Percentiles rank a stretch among this genome's conserved stretches.
Evolutionary conservation across 2,329 filamentous ascomycete genomes (phyloP).

Genomic region (Alternaria arbusti): DNA sequence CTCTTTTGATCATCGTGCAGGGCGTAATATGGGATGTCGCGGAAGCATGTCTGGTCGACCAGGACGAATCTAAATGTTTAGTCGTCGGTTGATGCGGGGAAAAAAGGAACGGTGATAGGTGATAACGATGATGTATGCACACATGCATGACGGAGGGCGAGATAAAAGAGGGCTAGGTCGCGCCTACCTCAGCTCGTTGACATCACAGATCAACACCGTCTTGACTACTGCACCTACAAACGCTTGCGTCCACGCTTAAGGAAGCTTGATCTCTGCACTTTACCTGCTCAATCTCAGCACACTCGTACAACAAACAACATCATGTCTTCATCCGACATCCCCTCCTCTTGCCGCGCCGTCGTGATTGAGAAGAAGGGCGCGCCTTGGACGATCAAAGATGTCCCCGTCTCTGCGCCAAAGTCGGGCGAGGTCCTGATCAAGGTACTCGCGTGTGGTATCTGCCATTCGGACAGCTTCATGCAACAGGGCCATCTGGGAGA

Average conservation of each 20-base stretch:
- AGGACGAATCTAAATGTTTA: not conserved
- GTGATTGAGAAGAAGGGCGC: conserved; percentile 61
- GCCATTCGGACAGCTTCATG: conserved; percentile 65
- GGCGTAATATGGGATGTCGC: not conserved
- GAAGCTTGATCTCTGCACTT: not conserved
- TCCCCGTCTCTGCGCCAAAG: conserved; percentile 63
- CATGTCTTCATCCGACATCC: conserved; percentile 40
- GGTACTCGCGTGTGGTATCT: conserved; percentile 74
- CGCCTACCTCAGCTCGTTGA: conserved; percentile 1
- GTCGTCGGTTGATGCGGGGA: not conserved
- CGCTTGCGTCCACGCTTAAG: not conserved
- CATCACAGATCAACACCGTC: not conserved
- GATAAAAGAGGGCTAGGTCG: not conserved
- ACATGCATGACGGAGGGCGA: not conserved
- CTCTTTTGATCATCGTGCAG: not conserved
- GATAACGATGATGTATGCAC: not conserved
- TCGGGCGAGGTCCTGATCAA: conserved; percentile 71
- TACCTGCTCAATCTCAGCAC: not conserved
- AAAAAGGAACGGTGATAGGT: not conserved
- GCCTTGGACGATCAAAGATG: conserved; percentile 64
- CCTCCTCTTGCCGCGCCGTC: conserved; percentile 71
- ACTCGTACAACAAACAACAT: not conserved
- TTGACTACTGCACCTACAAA: not conserved
- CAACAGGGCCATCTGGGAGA: conserved; percentile 32
- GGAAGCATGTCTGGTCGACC: not conserved